Conservation (phyloP, 148 eudicot species). For the Drosera capensis region DNA sequence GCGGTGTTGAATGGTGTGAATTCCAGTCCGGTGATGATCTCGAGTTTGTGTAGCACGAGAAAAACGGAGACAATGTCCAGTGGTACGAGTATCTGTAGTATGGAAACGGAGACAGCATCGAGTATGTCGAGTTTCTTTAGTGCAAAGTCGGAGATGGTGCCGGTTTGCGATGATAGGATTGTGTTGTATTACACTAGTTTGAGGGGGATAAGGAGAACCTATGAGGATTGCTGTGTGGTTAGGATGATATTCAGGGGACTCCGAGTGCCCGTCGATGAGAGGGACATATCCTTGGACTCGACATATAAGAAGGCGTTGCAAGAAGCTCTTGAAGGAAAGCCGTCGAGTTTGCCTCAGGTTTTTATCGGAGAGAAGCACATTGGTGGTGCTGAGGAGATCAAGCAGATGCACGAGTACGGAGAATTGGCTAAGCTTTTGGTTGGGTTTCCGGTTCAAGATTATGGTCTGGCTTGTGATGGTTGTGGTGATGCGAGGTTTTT, state of each 20-base stretch:
- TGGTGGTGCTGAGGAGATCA: conserved; percentile 80
- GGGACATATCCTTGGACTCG: conserved; percentile 89
- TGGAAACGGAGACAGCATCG: too few species aligned
- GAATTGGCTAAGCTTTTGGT: conserved; percentile 50
- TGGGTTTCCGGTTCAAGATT: conserved; percentile 45
- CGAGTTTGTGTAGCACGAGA: too few species aligned
- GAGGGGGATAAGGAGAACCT: conserved; percentile 83
- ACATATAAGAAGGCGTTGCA: conserved; percentile 55
- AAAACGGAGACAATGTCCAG: too few species aligned
- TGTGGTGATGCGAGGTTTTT: conserved; percentile 91
- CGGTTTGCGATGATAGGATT: conserved; percentile 41
- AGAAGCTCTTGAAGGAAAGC: conserved; percentile 38
- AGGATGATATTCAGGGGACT: conserved; percentile 56
- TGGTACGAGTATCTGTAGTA: too few species aligned
- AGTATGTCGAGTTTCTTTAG: not conserved
- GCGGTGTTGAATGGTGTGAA: conserved; percentile 3
- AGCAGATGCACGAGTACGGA: conserved; percentile 58
- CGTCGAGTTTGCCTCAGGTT: conserved; percentile 54
- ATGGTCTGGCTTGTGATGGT: conserved; percentile 36
- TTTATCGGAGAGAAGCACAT: conserved; percentile 54
- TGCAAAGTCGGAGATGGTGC: conserved; percentile 1
- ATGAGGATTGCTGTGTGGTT: conserved; percentile 72
- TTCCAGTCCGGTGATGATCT: conserved; percentile 8
- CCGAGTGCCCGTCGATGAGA: conserved; percentile 63
- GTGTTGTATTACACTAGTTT: conserved; percentile 70